These are phyloP conservation scores for Fusarium brachygibbosum DNA, from an alignment of 2,329 filamentous ascomycete species.

Conservation along the genomic window DNA sequence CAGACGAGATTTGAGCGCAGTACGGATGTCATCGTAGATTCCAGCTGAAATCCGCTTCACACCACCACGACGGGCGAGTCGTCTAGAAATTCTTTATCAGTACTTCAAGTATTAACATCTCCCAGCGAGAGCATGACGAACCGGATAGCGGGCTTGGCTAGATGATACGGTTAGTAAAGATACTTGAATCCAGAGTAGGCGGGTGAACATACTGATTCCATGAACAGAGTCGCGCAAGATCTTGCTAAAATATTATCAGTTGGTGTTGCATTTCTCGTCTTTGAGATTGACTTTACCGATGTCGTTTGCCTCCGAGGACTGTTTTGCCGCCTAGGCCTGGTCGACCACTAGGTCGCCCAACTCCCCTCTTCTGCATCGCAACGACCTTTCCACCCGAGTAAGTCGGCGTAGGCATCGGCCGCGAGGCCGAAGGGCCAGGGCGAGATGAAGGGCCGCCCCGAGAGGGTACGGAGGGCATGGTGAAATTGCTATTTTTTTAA, in stretches of 20 bases:
- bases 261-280: background rate
- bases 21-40: conserved; percentile 74
- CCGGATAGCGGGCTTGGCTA: conserved; percentile 69
- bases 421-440: conserved; percentile 45
- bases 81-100: conserved; percentile 58
- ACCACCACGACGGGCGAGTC: conserved; percentile 80
- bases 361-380: conserved; percentile 8
- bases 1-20: conserved; percentile 65
- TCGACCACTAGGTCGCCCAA: background rate
- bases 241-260: conserved; percentile 56
- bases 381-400: conserved; percentile 6
- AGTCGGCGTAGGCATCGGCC: background rate
- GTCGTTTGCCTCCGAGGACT: conserved; percentile 44
- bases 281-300: conserved; percentile 40
- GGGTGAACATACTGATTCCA: conserved; percentile 63
- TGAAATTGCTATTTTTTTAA: too few species aligned
- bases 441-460: conserved; percentile 51
- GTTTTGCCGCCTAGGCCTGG: conserved; percentile 32
- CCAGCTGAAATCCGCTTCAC: conserved; percentile 77
- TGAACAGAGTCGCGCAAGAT: conserved; percentile 62
- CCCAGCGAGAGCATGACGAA: conserved; percentile 47
- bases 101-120: background rate
- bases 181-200: too few species aligned
- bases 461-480: background rate
- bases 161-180: conserved; percentile 9